A percentile compares a stretch with the other conserved stretches of the same genome.
These are phyloP conservation scores for Hirsutella rhossiliensis DNA, from an alignment of 2,329 filamentous ascomycete genomes.

Conservation along the genomic window DNA sequence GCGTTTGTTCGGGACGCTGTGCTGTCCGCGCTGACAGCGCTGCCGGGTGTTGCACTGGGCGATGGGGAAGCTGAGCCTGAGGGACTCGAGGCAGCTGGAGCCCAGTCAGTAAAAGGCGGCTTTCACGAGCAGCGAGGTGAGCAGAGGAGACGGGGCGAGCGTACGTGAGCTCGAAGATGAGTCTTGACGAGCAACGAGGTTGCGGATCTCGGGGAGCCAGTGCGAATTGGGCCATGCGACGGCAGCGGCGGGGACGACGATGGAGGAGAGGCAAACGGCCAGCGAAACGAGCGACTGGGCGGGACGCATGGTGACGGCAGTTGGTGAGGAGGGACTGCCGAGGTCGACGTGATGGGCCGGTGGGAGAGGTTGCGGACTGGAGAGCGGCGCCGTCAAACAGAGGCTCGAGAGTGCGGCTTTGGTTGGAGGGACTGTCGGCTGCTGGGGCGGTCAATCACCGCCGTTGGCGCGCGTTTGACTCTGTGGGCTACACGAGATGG, in stretches of 20 bases:
- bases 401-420: no score
- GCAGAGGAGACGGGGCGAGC: background rate
- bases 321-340: background rate
- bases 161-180: conserved; percentile 8
- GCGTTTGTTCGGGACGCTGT: conserved; percentile 10
- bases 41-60: background rate
- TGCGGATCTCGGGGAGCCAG: conserved; percentile 41
- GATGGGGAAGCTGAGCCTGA: background rate
- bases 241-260: conserved; percentile 36
- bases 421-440: no score
- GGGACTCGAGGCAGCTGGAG: background rate
- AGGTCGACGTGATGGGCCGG: background rate
- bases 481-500: no score
- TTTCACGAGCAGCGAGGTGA: background rate
- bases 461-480: no score
- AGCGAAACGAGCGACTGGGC: conserved; percentile 32
- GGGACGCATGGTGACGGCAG: conserved; percentile 33
- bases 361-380: background rate
- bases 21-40: conserved; percentile 1
- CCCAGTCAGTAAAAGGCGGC: background rate
- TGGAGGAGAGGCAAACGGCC: conserved; percentile 36
- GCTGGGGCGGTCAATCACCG: no score
- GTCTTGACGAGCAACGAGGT: conserved; percentile 39
- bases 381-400: no score
- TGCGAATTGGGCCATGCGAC: conserved; percentile 43